A percentile compares a stretch with the other conserved stretches of the same genome.
phyloP scores from a whole-genome alignment of 306 rosid species.

The Vachellia collinsii region DNA sequence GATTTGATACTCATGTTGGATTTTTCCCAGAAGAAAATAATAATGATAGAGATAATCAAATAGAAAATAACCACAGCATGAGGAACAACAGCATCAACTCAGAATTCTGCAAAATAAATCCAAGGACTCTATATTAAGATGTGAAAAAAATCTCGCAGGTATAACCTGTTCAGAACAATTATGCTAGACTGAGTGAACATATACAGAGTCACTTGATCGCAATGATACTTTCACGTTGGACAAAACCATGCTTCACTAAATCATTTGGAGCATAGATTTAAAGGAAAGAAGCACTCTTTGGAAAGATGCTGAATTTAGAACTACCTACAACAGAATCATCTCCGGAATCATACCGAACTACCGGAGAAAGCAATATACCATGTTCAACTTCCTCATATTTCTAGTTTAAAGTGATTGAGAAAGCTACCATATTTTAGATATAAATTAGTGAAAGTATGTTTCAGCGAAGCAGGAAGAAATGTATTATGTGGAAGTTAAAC shows the following conservation, averaged over 20 bases:
- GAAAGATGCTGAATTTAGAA: neutral
- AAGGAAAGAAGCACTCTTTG: neutral
- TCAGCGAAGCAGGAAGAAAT: neutral
- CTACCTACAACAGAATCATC: neutral
- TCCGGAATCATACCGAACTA: neutral
- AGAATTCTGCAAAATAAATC: neutral
- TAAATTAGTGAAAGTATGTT: neutral
- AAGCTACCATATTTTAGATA: neutral
- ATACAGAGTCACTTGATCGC: neutral
- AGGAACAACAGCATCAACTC: neutral
- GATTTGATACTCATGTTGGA: neutral
- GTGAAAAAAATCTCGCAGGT: neutral
- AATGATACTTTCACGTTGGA: neutral
- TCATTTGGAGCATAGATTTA: neutral
- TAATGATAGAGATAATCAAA: neutral
- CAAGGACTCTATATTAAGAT: neutral
- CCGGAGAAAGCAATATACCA: neutral
- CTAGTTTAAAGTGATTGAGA: neutral
- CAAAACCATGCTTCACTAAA: neutral
- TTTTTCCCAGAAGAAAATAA: neutral
- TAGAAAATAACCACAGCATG: neutral
- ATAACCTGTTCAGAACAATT: neutral
- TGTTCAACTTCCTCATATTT: neutral
- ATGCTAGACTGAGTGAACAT: neutral
- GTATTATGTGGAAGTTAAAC: slow-evolving; percentile 31